Percentiles rank a stretch among this genome's conserved stretches.
Evolutionary conservation across 352 stramenopile genomes (phyloP).

Genomic region (Elongisporangium undulatum): DNA sequence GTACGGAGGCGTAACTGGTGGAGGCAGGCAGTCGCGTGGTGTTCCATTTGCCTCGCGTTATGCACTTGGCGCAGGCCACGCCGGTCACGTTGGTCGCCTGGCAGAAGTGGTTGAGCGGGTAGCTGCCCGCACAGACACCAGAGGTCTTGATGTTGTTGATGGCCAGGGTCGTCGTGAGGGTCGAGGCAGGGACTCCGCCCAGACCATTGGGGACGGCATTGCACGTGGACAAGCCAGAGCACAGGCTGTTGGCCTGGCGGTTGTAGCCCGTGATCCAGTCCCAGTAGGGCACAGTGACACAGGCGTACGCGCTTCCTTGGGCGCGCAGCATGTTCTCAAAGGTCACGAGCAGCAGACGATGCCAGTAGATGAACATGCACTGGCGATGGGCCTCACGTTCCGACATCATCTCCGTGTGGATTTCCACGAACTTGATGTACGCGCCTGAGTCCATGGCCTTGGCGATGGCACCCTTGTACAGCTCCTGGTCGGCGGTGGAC

Average conservation of each 20-base stretch:
- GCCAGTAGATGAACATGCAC: constrained; percentile 86
- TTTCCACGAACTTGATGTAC: constrained; percentile 58
- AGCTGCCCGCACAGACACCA: constrained; percentile 30
- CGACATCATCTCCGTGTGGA: constrained; percentile 58
- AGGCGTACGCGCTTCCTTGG: constrained; percentile 42
- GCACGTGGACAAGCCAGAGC: constrained; percentile 38
- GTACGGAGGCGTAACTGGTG: constrained; percentile 38
- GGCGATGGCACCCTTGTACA: constrained; percentile 41
- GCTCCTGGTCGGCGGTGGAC: constrained; percentile 26
- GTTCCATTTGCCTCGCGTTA: constrained; percentile 44
- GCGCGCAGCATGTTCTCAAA: constrained; percentile 85
- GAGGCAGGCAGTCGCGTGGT: constrained; percentile 18
- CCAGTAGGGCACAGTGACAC: constrained; percentile 79
- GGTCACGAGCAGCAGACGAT: constrained; percentile 50
- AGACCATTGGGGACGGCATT: constrained; percentile 35
- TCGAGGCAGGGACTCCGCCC: constrained; percentile 13
- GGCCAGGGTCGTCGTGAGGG: constrained; percentile 13
- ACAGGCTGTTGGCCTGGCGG: constrained; percentile 26
- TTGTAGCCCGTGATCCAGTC: constrained; percentile 62
- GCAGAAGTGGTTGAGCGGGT: constrained; percentile 56
- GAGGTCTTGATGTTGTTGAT: constrained; percentile 40
- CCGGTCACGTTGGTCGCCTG: constrained; percentile 17
- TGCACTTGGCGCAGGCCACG: constrained; percentile 27
- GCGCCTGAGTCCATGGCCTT: constrained; percentile 46
- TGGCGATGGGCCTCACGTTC: constrained; percentile 41